Percentiles rank a stretch among this genome's conserved stretches.
These are phyloP conservation scores for Lactarius deliciosus DNA, from an alignment of 768 basidiomycete species.

Conservation along the genomic window DNA sequence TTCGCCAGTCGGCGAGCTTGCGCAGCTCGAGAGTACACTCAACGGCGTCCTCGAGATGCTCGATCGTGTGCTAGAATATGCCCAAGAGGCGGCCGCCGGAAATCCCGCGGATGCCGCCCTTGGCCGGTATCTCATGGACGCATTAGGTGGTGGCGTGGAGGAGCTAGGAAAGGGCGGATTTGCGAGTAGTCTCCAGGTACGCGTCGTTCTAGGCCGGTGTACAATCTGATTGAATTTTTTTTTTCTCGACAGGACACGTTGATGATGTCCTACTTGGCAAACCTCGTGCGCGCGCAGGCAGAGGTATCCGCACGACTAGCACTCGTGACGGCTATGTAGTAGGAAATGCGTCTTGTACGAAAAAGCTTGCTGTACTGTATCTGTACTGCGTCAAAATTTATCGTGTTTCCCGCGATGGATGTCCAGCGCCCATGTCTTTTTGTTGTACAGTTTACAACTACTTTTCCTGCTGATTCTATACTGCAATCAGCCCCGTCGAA, in stretches of 20 bases:
- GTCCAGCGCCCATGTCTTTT: not conserved
- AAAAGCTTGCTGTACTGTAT: constrained; percentile 21
- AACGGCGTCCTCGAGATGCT: constrained; percentile 71
- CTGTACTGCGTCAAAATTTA: constrained; percentile 5
- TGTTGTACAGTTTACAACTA: constrained; percentile 1
- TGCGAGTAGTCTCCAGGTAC: constrained; percentile 72
- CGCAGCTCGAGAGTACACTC: constrained; percentile 73
- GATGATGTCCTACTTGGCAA: constrained; percentile 93
- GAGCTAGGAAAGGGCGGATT: constrained; percentile 72
- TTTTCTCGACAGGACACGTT: constrained; percentile 75
- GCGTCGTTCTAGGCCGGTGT: constrained; percentile 18
- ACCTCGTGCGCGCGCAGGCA: constrained; percentile 89
- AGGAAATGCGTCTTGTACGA: constrained; percentile 25
- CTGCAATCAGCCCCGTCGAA: constrained; percentile 55
- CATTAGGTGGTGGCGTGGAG: constrained; percentile 68
- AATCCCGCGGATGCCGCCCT: constrained; percentile 78
- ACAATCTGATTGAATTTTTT: constrained; percentile 21
- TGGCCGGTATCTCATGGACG: constrained; percentile 89
- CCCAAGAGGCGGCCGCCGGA: constrained; percentile 77
- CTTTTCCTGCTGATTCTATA: constrained; percentile 19
- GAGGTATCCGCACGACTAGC: constrained; percentile 88
- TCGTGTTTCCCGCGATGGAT: not conserved
- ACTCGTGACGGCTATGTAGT: constrained; percentile 55
- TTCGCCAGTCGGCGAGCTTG: constrained; percentile 60
- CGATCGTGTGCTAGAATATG: constrained; percentile 82